These are phyloP conservation scores for Solanum peruvianum DNA, from an alignment of 257 asterid genomes.

Conservation along the genomic window DNA sequence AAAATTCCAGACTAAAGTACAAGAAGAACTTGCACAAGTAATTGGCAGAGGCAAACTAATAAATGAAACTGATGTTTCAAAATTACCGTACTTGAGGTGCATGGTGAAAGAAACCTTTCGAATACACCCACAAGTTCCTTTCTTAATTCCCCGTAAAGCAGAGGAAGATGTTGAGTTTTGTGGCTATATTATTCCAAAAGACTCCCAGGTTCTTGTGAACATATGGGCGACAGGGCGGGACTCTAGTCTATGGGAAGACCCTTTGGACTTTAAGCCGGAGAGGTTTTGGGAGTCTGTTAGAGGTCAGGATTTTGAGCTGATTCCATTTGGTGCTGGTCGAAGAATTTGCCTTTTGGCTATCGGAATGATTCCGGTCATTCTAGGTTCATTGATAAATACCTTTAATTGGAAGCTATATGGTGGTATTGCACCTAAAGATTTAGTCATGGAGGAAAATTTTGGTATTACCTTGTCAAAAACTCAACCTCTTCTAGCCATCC, in stretches of 20 bases:
- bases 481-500: too few relatives aligned
- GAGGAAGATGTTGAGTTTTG: background rate
- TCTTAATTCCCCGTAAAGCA: background rate
- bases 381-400: constrained; percentile 13
- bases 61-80: background rate
- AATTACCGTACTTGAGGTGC: background rate
- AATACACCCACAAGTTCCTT: background rate
- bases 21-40: background rate
- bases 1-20: background rate
- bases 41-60: background rate
- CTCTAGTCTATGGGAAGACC: background rate
- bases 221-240: background rate
- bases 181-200: background rate
- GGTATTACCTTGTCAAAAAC: too few relatives aligned
- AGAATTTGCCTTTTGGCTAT: constrained; percentile 22
- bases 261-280: background rate
- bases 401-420: constrained; percentile 22
- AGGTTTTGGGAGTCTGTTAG: background rate
- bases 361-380: constrained; percentile 7
- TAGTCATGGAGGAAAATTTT: background rate
- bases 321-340: constrained; percentile 24
- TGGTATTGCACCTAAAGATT: constrained; percentile 7
- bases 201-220: background rate
- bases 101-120: background rate
- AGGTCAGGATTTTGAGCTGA: constrained; percentile 8